Conservation (phyloP, 2,329 filamentous ascomycete genomes). For the Aureobasidium leucospermi region DNA sequence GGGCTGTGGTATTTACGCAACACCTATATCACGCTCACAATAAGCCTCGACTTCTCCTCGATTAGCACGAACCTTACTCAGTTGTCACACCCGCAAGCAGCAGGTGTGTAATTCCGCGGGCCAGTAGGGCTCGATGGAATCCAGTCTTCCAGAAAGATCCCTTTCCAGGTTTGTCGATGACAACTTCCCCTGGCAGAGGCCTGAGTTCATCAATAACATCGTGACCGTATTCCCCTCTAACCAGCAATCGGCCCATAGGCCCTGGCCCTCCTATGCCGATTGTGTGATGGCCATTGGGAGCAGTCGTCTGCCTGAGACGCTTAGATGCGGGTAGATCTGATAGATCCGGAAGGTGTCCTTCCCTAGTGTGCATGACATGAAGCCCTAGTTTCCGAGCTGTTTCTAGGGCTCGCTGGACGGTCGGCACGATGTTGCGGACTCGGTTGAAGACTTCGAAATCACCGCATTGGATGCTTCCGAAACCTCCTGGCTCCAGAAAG, state of each 20-base stretch:
- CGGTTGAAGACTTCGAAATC: conserved; percentile 29
- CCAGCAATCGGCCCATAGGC: conserved; percentile 46
- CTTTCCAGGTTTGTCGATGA: conserved; percentile 54
- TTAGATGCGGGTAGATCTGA: conserved; percentile 48
- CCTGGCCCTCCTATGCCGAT: conserved; percentile 47
- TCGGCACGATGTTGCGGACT: conserved; percentile 23
- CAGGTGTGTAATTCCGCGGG: conserved; percentile 51
- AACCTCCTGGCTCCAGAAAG: conserved; percentile 43
- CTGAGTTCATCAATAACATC: conserved; percentile 48
- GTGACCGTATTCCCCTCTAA: conserved; percentile 48
- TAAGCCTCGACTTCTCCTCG: background rate
- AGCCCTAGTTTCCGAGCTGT: conserved; percentile 37
- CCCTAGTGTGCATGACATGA: conserved; percentile 43
- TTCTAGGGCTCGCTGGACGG: conserved; percentile 31
- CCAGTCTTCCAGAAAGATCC: conserved; percentile 53
- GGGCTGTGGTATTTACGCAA: conserved; percentile 49
- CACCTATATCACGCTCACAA: conserved; percentile 24
- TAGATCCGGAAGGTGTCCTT: conserved; percentile 45
- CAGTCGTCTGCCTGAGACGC: conserved; percentile 40
- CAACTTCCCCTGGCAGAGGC: conserved; percentile 44
- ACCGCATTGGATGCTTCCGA: conserved; percentile 44
- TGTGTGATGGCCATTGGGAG: conserved; percentile 38
- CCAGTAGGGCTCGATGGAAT: conserved; percentile 46
- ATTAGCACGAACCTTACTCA: conserved; percentile 26
- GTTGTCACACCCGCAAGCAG: conserved; percentile 53